Percentiles rank a stretch among this genome's conserved stretches.
These are phyloP conservation scores for Scytalidium lignicola DNA, from an alignment of 2,329 filamentous ascomycete genomes.

Conservation along the genomic window DNA sequence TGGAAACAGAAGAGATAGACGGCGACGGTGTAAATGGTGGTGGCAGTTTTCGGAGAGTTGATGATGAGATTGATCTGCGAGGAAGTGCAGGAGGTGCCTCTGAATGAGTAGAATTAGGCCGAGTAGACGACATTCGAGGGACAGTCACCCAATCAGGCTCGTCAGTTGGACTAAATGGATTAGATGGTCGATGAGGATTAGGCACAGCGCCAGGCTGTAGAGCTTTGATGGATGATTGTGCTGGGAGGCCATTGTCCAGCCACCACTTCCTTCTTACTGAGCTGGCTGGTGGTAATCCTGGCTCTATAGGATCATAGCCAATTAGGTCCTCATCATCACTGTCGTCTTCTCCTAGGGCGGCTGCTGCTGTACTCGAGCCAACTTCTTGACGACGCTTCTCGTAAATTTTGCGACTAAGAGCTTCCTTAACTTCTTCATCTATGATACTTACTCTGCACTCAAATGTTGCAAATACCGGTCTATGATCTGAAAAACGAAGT, in stretches of 20 bases:
- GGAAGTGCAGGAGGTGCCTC: constrained; percentile 11
- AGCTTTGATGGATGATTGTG: constrained; percentile 65
- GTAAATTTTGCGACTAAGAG: constrained; percentile 72
- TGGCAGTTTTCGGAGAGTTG: constrained; percentile 22
- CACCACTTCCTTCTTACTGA: constrained; percentile 68
- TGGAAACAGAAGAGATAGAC: constrained; percentile 9
- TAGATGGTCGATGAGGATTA: constrained; percentile 70
- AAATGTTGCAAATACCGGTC: constrained; percentile 90
- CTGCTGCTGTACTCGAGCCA: constrained; percentile 55
- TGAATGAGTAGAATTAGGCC: constrained; percentile 4
- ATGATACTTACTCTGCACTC: constrained; percentile 77
- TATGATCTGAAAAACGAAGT: constrained; percentile 86
- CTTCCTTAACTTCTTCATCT: constrained; percentile 67
- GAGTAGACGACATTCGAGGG: constrained; percentile 32
- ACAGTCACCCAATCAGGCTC: constrained; percentile 82
- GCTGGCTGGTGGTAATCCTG: constrained; percentile 65
- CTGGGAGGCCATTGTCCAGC: constrained; percentile 66
- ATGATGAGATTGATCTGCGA: constrained; percentile 6
- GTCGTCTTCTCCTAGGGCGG: constrained; percentile 56
- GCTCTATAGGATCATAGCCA: constrained; percentile 77
- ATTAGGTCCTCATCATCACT: constrained; percentile 74
- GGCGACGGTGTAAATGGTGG: constrained; percentile 19
- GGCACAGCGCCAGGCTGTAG: constrained; percentile 58
- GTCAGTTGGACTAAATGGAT: constrained; percentile 70
- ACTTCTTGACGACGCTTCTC: constrained; percentile 60